Evolutionary conservation across 208 protist species (phyloP).

Genomic region (Jaenimonas drosophilae): DNA sequence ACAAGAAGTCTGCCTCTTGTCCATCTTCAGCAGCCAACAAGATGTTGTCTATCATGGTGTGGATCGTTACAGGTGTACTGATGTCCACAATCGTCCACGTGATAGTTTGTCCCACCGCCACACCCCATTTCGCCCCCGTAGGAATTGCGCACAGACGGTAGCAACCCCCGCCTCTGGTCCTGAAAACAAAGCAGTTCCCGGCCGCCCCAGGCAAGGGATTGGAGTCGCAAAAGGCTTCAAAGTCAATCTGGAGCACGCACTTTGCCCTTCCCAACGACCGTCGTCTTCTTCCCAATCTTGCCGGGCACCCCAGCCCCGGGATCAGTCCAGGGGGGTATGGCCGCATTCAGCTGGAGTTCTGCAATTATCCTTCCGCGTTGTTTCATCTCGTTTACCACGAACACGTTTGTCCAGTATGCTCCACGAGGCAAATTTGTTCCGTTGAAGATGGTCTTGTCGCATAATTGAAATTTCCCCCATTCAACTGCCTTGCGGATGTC

Average conservation of each 20-base stretch:
- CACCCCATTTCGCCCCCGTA: background rate
- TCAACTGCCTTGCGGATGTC: background rate
- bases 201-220: conserved; percentile 1
- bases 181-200: conserved; percentile 2
- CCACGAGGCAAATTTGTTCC: background rate
- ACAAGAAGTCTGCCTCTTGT: conserved; percentile 1
- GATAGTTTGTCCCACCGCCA: conserved; percentile 1
- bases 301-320: background rate
- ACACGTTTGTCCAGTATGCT: conserved; percentile 1
- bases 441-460: background rate
- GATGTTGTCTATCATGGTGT: conserved; percentile 4
- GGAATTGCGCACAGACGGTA: conserved; percentile 1
- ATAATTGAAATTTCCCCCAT: background rate
- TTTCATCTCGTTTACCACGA: background rate
- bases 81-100: conserved; percentile 4
- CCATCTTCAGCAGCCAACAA: background rate
- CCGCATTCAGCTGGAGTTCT: conserved; percentile 2
- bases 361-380: background rate
- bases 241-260: conserved; percentile 7
- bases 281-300: conserved; percentile 1
- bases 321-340: background rate
- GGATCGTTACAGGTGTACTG: background rate
- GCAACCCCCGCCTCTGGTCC: background rate
- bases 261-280: conserved; percentile 1
- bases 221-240: conserved; percentile 5